A percentile compares a stretch with the other conserved stretches of the same genome.
These are phyloP conservation scores for Saccharomycopsis phalli DNA, from an alignment of 1,139 yeast genomes.

Conservation along the genomic window DNA sequence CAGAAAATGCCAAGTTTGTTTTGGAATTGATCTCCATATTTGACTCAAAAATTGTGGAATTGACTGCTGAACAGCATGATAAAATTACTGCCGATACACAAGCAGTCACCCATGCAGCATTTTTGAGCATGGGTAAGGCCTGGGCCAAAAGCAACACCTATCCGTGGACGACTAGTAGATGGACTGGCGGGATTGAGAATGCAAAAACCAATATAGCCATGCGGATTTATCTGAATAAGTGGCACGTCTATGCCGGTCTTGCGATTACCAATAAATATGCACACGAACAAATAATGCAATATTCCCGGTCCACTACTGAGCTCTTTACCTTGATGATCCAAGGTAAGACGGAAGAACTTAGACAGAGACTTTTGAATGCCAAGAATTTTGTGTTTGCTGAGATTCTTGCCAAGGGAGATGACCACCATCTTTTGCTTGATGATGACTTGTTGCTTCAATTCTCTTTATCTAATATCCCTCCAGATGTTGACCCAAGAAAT, in stretches of 20 bases:
- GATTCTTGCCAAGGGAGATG: constrained; percentile 29
- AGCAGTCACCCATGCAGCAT: constrained; percentile 97
- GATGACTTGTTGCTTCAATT: constrained; percentile 74
- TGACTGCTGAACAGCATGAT: constrained; percentile 83
- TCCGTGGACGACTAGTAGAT: constrained; percentile 78
- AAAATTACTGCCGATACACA: constrained; percentile 96
- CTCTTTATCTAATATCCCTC: constrained; percentile 69
- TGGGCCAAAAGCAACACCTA: constrained; percentile 80
- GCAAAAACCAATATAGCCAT: constrained; percentile 90
- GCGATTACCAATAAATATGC: constrained; percentile 96
- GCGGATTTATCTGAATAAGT: constrained; percentile 83
- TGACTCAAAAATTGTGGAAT: constrained; percentile 66
- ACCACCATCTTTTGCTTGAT: constrained; percentile 58
- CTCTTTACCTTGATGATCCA: constrained; percentile 77
- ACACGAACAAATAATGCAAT: constrained; percentile 82
- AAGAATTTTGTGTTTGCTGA: constrained; percentile 70
- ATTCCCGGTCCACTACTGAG: constrained; percentile 76
- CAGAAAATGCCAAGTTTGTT: constrained; percentile 49
- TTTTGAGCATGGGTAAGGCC: constrained; percentile 92
- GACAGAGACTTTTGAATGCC: constrained; percentile 52
- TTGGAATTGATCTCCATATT: constrained; percentile 60
- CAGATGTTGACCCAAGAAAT: constrained; percentile 56
- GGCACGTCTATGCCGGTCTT: constrained; percentile 97
- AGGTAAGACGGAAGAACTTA: constrained; percentile 50
- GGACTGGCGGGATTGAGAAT: constrained; percentile 93